phyloP scores from a whole-genome alignment of 2,329 filamentous ascomycete species.

The Penicillium sp. region DNA sequence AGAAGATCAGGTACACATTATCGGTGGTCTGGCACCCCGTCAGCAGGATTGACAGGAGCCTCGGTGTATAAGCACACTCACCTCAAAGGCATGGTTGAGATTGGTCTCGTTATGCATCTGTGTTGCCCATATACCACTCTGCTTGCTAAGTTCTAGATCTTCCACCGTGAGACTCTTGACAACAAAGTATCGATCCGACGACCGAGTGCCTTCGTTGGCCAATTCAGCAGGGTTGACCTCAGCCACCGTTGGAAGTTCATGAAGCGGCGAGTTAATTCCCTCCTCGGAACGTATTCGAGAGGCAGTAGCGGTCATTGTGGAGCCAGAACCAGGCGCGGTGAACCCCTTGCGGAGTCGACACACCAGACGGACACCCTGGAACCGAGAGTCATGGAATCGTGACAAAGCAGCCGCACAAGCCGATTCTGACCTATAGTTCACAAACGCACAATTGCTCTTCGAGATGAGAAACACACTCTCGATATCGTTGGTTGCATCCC shows the following conservation, averaged over 20 bases:
- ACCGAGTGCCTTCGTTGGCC: conserved; percentile 30
- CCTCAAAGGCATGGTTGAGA: conserved; percentile 79
- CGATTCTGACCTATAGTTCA: conserved; percentile 82
- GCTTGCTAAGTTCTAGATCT: conserved; percentile 83
- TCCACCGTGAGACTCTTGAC: conserved; percentile 90
- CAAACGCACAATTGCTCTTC: conserved; percentile 96
- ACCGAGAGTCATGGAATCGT: conserved; percentile 85
- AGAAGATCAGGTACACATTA: conserved; percentile 89
- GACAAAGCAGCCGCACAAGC: conserved; percentile 74
- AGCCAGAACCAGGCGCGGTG: conserved; percentile 37
- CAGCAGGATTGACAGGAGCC: background rate
- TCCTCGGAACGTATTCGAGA: conserved; percentile 23
- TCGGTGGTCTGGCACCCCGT: conserved; percentile 60
- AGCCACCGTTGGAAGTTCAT: conserved; percentile 5
- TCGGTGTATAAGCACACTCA: conserved; percentile 39
- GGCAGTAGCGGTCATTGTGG: conserved; percentile 48
- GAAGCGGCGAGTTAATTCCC: conserved; percentile 6
- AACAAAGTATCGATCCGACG: conserved; percentile 79
- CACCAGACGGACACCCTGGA: conserved; percentile 79
- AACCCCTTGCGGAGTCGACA: conserved; percentile 69
- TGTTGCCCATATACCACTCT: conserved; percentile 87
- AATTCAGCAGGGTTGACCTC: conserved; percentile 17
- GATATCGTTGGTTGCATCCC: conserved; percentile 68
- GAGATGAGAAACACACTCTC: conserved; percentile 92
- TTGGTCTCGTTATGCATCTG: conserved; percentile 88